Percentiles rank a stretch among this genome's conserved stretches.
Conservation (phyloP, 2,329 filamentous ascomycete species). For the Thielaviopsis ethacetica region DNA sequence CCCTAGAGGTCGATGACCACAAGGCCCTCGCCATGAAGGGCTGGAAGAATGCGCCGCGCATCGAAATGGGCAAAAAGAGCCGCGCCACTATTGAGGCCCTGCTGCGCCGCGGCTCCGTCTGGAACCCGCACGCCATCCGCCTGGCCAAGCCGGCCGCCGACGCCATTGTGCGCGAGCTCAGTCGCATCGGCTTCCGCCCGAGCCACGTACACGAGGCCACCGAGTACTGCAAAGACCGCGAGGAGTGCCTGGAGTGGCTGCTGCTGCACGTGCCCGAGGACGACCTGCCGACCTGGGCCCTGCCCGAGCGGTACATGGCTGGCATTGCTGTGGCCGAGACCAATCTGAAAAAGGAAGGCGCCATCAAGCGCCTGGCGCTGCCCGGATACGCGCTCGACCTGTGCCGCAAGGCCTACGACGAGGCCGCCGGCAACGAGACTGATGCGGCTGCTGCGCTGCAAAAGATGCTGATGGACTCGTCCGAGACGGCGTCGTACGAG, state of each 20-base stretch:
- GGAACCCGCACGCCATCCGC: conserved; percentile 66
- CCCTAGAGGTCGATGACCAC: conserved; percentile 22
- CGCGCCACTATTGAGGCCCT: conserved; percentile 65
- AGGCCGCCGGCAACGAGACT: conserved; percentile 53
- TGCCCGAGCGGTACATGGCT: conserved; percentile 82
- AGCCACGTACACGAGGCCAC: conserved; percentile 83
- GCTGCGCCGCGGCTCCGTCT: conserved; percentile 60
- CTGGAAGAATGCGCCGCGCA: conserved; percentile 73
- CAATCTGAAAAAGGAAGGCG: conserved; percentile 64
- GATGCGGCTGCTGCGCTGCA: conserved; percentile 70
- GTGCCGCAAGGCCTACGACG: conserved; percentile 61
- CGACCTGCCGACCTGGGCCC: conserved; percentile 79
- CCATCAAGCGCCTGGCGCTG: conserved; percentile 64
- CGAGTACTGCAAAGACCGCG: conserved; percentile 72
- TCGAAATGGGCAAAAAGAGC: conserved; percentile 79
- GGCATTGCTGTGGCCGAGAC: conserved; percentile 75
- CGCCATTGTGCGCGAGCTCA: conserved; percentile 54
- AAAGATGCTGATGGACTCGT: conserved; percentile 21
- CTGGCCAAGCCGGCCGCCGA: conserved; percentile 43
- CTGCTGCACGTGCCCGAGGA: conserved; percentile 95
- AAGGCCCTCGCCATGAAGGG: conserved; percentile 40
- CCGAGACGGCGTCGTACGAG: conserved; percentile 20
- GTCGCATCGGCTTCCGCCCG: conserved; percentile 66
- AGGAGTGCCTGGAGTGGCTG: conserved; percentile 90
- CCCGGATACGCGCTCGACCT: conserved; percentile 77